Percentiles rank a stretch among this genome's conserved stretches.
Conservation (phyloP, 1,284 basidiomycete species). For the Papiliotrema terrestris region DNA sequence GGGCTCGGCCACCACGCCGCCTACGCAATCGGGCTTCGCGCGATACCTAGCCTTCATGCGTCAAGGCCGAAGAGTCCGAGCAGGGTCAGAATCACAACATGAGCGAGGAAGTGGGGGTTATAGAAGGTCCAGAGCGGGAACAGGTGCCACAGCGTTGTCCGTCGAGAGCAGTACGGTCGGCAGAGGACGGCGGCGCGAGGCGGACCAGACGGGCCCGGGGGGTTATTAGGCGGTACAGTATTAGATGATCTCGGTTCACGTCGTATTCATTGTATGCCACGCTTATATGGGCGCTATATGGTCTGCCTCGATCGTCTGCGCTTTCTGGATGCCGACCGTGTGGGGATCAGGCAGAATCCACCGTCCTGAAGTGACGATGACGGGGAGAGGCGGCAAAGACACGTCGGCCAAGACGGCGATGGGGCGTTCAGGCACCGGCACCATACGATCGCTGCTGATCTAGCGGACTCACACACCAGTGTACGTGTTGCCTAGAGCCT, state of each 20-base stretch:
- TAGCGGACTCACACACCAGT: too few species aligned
- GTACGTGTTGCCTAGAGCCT: too few species aligned
- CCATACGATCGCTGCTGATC: too few species aligned
- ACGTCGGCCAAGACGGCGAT: too few species aligned
- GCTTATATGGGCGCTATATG: too few species aligned
- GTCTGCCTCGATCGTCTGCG: neutral
- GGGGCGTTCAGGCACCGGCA: too few species aligned
- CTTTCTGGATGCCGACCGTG: neutral
- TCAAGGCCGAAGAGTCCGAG: constrained; percentile 19
- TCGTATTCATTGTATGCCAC: too few species aligned
- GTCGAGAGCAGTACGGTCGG: constrained; percentile 13
- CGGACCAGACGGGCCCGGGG: constrained; percentile 39
- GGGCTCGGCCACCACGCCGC: constrained; percentile 8
- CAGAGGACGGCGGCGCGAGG: constrained; percentile 28
- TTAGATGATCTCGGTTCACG: neutral
- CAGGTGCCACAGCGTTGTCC: constrained; percentile 1
- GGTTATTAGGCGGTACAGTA: constrained; percentile 17
- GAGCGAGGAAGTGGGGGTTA: constrained; percentile 2
- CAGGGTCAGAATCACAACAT: too few species aligned
- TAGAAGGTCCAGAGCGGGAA: constrained; percentile 3
- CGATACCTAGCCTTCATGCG: constrained; percentile 47
- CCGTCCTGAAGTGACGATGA: neutral
- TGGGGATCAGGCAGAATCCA: neutral
- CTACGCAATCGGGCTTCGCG: constrained; percentile 29
- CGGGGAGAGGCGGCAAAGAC: too few species aligned